Conservation (phyloP, 495 filamentous ascomycete genomes). For the Tetracladium setigerum region DNA sequence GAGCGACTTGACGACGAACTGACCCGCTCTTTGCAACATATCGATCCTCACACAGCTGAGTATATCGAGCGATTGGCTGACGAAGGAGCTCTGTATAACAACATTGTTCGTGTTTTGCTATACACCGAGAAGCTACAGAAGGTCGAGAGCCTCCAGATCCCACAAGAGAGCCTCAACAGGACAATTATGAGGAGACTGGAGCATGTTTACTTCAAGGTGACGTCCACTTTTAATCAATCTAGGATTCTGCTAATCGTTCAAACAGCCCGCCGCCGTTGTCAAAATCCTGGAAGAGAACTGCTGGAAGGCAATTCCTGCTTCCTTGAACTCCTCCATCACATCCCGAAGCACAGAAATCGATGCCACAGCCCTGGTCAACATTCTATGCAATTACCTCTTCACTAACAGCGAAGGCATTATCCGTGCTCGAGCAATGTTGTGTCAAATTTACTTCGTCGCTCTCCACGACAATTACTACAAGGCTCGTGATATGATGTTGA, state of each 20-base stretch:
- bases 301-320: constrained; percentile 72
- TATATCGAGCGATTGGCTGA: constrained; percentile 94
- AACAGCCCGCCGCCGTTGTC: constrained; percentile 79
- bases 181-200: constrained; percentile 90
- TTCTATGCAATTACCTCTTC: constrained; percentile 92
- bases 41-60: constrained; percentile 97
- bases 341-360: constrained; percentile 56
- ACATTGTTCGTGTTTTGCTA: constrained; percentile 75
- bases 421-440: constrained; percentile 92
- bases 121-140: constrained; percentile 77
- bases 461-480: constrained; percentile 96
- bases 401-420: constrained; percentile 89
- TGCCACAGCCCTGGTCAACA: constrained; percentile 68
- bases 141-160: constrained; percentile 60
- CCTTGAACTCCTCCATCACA: constrained; percentile 72
- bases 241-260: constrained; percentile 20
- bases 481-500: constrained; percentile 96
- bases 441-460: constrained; percentile 96
- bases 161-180: constrained; percentile 81
- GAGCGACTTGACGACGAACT: constrained; percentile 97
- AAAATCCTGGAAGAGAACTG: constrained; percentile 85
- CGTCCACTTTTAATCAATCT: not conserved
- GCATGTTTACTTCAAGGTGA: constrained; percentile 95
- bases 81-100: constrained; percentile 86
- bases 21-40: constrained; percentile 87